Evolutionary conservation across 2,329 filamentous ascomycete genomes (phyloP).

Genomic region (Berkeleyomyces basicola): DNA sequence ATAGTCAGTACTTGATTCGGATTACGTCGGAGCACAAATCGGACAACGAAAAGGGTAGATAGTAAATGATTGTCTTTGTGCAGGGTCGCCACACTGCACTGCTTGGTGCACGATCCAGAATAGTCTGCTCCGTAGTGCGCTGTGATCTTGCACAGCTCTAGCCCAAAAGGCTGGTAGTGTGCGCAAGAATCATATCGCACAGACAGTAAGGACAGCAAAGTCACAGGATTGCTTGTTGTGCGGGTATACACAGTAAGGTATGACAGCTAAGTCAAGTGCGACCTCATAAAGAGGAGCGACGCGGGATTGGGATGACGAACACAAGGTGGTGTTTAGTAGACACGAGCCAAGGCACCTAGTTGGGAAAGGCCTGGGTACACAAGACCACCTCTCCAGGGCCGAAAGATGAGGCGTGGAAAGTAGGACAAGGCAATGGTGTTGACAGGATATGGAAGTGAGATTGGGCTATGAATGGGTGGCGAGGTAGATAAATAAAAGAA

Average conservation of each 20-base stretch:
- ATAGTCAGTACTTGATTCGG: slow-evolving; percentile 12
- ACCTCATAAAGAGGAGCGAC: background rate
- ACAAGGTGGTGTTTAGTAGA: background rate
- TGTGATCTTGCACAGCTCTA: background rate
- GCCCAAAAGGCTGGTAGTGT: background rate
- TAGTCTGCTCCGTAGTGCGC: background rate
- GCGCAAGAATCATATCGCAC: background rate
- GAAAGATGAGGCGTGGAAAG: background rate
- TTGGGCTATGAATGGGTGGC: background rate
- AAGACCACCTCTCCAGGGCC: background rate
- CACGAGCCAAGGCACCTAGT: background rate
- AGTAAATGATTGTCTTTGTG: background rate
- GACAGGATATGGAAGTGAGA: background rate
- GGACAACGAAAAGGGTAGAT: background rate
- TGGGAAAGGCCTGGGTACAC: slow-evolving; percentile 1
- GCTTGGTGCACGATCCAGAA: background rate
- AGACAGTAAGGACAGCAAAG: background rate
- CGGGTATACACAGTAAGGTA: background rate
- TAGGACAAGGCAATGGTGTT: background rate
- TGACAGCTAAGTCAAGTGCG: slow-evolving; percentile 2
- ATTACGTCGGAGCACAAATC: background rate
- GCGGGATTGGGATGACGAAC: background rate
- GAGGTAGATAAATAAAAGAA: background rate
- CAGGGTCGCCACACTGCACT: background rate
- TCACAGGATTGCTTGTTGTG: background rate